Percentiles rank a stretch among this genome's conserved stretches.
Evolutionary conservation across 2,329 filamentous ascomycete genomes (phyloP).

Genomic region (Onygenales sp.): DNA sequence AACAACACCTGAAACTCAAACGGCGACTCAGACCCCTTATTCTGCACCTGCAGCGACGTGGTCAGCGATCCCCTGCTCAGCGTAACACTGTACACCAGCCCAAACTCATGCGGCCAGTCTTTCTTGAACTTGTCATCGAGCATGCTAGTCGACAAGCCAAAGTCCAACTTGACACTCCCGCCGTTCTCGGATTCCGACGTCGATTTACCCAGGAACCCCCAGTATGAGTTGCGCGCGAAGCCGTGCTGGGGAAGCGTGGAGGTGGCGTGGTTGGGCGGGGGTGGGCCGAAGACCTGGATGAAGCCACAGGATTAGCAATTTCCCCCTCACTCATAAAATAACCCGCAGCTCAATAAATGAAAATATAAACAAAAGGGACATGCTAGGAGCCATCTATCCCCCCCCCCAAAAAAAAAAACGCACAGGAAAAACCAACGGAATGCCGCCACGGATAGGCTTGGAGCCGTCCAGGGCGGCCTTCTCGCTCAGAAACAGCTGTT

Average conservation of each 20-base stretch:
- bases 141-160: slow-evolving; percentile 69
- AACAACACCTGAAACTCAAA: slow-evolving; percentile 90
- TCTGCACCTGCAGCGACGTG: slow-evolving; percentile 78
- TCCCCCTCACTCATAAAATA: neutral
- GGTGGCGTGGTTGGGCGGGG: slow-evolving; percentile 67
- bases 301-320: neutral
- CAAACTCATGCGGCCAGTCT: slow-evolving; percentile 80
- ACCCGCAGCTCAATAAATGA: neutral
- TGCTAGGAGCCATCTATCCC: too few species aligned
- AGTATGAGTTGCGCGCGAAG: slow-evolving; percentile 79
- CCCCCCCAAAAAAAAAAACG: slow-evolving; percentile 22
- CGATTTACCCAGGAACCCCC: slow-evolving; percentile 91
- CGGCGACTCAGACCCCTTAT: slow-evolving; percentile 61
- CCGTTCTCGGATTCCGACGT: slow-evolving; percentile 49
- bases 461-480: slow-evolving; percentile 72
- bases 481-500: slow-evolving; percentile 81
- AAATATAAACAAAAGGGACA: neutral
- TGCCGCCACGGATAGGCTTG: slow-evolving; percentile 83
- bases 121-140: slow-evolving; percentile 58
- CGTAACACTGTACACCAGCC: slow-evolving; percentile 86
- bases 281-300: slow-evolving; percentile 69
- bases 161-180: slow-evolving; percentile 83
- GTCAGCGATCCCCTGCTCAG: slow-evolving; percentile 64
- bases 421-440: slow-evolving; percentile 90
- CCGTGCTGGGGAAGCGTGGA: slow-evolving; percentile 81